phyloP scores from a whole-genome alignment of 768 basidiomycete species.

The Terana coerulea region DNA sequence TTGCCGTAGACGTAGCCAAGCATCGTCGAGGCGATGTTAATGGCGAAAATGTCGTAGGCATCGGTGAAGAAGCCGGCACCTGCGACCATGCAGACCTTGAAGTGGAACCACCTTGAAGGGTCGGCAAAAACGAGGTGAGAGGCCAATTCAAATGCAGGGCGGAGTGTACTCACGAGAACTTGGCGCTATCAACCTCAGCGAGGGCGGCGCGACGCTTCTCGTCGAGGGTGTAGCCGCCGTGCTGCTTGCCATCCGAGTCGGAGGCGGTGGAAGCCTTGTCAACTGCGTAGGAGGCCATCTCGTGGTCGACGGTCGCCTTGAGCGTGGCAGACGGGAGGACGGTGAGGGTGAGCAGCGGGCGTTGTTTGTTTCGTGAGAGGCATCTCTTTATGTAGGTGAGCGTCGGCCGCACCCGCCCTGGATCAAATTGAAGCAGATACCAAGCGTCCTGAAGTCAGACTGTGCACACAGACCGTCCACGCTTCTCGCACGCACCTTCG shows the following conservation, averaged over 20 bases:
- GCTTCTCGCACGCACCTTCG: constrained; percentile 3
- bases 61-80: constrained; percentile 30
- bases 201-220: constrained; percentile 42
- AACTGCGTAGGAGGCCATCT: constrained; percentile 11
- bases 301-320: neutral
- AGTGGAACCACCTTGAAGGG: constrained; percentile 42
- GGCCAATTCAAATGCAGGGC: neutral
- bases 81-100: constrained; percentile 39
- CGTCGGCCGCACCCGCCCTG: neutral
- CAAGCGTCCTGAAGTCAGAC: neutral
- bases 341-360: constrained; percentile 8
- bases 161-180: constrained; percentile 34
- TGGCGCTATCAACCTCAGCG: constrained; percentile 48
- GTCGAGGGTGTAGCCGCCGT: constrained; percentile 19
- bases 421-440: neutral
- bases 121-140: neutral
- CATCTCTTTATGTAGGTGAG: neutral
- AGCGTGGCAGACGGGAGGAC: constrained; percentile 3
- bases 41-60: constrained; percentile 37
- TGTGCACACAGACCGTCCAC: neutral
- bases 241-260: constrained; percentile 1
- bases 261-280: constrained; percentile 15
- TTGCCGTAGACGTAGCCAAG: constrained; percentile 41
- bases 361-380: constrained; percentile 2
- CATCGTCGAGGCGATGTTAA: constrained; percentile 44